Evolutionary conservation across 2,329 filamentous ascomycete genomes (phyloP), one percentile per base, ranked within the genome.

Genomic region (Venturia asperata): DNA sequence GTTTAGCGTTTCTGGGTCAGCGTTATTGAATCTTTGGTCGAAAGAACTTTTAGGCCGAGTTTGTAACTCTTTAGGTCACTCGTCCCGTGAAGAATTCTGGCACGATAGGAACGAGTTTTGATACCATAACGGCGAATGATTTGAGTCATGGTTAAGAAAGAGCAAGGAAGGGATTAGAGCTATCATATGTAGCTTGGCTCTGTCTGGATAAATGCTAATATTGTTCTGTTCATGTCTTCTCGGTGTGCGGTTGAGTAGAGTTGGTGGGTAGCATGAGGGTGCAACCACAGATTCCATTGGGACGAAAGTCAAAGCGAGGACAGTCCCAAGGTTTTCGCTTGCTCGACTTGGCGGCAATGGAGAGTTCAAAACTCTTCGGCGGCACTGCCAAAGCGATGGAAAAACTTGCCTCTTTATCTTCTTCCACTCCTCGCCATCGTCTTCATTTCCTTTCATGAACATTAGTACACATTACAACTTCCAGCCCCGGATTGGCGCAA

Each of bases 201-300:
- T 37, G 19, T 58, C 30, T 30, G 52, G 37, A n/a, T 58, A 37
- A 58, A 37, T 58, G 37, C 30, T 58, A 58, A 58, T 58, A 27
- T 58, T 37, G 52, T 37, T 56, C 15, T 37, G 10, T 52, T 9
- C 19, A 2, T 11, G n/a, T 34, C 27, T 7, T 9, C 27, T 49
- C 19, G n/a, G 45, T 49, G 45, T 9, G 45, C n/a, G n/a, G 7
- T 11, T 24, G n/a, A 24, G n/a, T 49, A n/a, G n/a, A 49, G 6
- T 30, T 56, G 49, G 47, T 52, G 27, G 52, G 30, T 58, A 27
- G 27, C 27, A 58, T 27, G 52, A n/a, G 21, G 10, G 15, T 37
- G 19, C 37, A 10, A 58, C 52, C 30, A 37, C 27, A 6, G 19
- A 34, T 37, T 37, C 10, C 15, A 4, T 21, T 17, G 21, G n/a